Evolutionary conservation across 352 stramenopile species (phyloP).

Genomic region (Phytophthora pisi): DNA sequence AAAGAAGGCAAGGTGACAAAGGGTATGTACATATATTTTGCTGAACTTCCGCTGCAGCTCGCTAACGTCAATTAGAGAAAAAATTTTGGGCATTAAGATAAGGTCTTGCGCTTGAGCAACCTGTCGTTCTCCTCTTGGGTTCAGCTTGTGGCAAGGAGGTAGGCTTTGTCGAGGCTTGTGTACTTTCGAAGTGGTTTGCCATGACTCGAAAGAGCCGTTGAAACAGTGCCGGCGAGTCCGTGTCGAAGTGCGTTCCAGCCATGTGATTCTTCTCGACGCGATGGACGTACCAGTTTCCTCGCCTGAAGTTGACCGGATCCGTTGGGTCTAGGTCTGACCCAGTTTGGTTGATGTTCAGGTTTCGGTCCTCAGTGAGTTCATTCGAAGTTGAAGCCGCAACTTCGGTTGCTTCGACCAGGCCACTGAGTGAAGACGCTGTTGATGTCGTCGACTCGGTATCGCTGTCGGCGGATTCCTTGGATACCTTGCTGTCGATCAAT

Average conservation of each 20-base stretch:
- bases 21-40: conserved; percentile 45
- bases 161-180: background rate
- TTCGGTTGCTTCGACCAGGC: background rate
- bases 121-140: background rate
- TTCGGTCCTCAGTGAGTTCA: no score
- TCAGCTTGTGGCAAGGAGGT: background rate
- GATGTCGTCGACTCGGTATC: conserved; percentile 31
- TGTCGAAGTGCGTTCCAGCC: conserved; percentile 66
- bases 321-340: conserved; percentile 31
- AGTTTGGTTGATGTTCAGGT: background rate
- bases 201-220: conserved; percentile 69
- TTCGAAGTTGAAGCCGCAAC: background rate
- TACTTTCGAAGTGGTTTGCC: conserved; percentile 44
- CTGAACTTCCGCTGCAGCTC: conserved; percentile 29
- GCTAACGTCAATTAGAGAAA: conserved; percentile 35
- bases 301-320: conserved; percentile 11
- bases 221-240: conserved; percentile 58
- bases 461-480: conserved; percentile 17
- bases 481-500: conserved; percentile 7
- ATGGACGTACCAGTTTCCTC: conserved; percentile 66
- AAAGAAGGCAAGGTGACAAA: conserved; percentile 33
- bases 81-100: conserved; percentile 22
- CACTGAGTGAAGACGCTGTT: conserved; percentile 26
- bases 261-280: conserved; percentile 76
- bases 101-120: background rate